Conservation (phyloP, 2,329 filamentous ascomycete species). For the Berkeleyomyces rouxiae region DNA sequence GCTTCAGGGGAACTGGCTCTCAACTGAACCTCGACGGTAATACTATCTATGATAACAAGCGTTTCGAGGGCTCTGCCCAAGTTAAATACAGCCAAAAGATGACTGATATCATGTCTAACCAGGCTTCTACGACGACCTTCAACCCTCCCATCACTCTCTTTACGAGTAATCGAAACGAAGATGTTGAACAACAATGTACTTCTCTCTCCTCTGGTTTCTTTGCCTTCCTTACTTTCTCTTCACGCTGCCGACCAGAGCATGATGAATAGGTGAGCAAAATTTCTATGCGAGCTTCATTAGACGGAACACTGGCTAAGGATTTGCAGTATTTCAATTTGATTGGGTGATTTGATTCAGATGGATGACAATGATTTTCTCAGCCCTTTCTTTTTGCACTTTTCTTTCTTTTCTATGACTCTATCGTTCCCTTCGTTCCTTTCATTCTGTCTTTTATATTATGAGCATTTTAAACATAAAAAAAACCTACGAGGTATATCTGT, state of each 20-base stretch:
- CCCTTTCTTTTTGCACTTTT: neutral
- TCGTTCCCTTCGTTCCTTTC: neutral
- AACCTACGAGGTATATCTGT: neutral
- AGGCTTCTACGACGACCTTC: neutral
- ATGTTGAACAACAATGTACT: neutral
- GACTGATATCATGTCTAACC: neutral
- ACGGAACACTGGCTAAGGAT: neutral
- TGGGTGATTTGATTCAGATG: neutral
- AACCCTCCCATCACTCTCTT: neutral
- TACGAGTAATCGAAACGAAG: neutral
- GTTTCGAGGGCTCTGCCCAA: neutral
- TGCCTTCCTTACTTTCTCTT: neutral
- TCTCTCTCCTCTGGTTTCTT: neutral
- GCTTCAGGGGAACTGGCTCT: neutral
- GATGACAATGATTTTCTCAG: neutral
- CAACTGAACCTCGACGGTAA: neutral
- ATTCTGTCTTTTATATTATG: neutral
- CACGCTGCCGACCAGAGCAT: slow-evolving; percentile 1
- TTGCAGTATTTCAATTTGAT: neutral
- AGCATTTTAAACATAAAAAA: neutral
- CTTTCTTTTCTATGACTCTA: neutral
- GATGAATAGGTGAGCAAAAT: slow-evolving; percentile 1
- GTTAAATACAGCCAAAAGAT: neutral
- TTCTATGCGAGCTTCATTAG: neutral
- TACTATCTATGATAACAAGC: neutral